A percentile compares a stretch with the other conserved stretches of the same genome.
These are phyloP conservation scores for Podospora appendiculata DNA, from an alignment of 495 filamentous ascomycete genomes.

Conservation along the genomic window DNA sequence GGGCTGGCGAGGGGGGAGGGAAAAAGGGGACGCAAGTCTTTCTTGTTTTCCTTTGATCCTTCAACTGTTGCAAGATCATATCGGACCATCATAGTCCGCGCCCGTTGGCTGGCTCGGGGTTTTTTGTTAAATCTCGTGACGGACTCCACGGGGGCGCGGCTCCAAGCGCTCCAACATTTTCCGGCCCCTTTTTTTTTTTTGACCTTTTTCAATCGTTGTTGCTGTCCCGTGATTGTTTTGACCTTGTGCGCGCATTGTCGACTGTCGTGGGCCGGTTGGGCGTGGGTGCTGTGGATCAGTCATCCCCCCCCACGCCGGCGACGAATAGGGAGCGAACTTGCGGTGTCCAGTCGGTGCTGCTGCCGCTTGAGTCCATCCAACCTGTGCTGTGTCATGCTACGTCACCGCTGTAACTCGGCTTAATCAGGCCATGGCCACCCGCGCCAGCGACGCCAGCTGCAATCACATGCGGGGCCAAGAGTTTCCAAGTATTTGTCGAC, in stretches of 20 bases:
- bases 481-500: background rate
- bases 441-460: no score
- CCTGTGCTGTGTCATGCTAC: background rate
- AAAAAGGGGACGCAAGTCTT: background rate
- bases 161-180: conserved; percentile 48
- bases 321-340: no score
- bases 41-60: conserved; percentile 1
- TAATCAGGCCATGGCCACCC: background rate
- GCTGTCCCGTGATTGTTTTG: background rate
- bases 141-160: conserved; percentile 37
- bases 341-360: background rate
- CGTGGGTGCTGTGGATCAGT: background rate
- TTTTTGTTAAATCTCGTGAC: conserved; percentile 5
- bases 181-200: background rate
- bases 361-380: background rate
- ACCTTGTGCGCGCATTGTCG: background rate
- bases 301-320: background rate
- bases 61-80: conserved; percentile 36
- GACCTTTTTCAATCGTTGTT: background rate
- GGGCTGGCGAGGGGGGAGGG: conserved; percentile 22
- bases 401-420: background rate
- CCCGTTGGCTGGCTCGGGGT: conserved; percentile 21
- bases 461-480: no score
- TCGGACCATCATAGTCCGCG: conserved; percentile 50
- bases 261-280: background rate